phyloP scores from a whole-genome alignment of 2,329 filamentous ascomycete species.

The Pseudogymnoascus sp. region DNA sequence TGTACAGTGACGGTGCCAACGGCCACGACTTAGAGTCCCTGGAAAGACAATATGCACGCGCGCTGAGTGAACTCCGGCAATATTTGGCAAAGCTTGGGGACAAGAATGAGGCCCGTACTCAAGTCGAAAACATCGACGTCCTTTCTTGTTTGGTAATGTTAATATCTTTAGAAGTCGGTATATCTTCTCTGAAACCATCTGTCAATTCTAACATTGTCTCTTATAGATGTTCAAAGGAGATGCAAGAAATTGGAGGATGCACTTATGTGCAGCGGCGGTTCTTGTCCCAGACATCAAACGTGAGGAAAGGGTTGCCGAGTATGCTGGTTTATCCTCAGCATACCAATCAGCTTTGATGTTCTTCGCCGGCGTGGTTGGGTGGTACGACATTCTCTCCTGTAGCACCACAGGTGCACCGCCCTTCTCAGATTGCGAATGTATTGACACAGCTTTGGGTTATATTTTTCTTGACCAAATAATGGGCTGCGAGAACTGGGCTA shows the following conservation, averaged over 20 bases:
- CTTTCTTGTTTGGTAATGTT: conserved; percentile 21
- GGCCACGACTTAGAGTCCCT: not conserved
- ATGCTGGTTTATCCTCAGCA: conserved; percentile 17
- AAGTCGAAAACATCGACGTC: conserved; percentile 44
- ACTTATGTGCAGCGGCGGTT: conserved; percentile 42
- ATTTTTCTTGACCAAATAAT: conserved; percentile 42
- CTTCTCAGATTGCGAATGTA: not conserved
- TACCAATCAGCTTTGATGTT: conserved; percentile 42
- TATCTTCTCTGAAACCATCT: not conserved
- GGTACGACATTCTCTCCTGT: conserved; percentile 41
- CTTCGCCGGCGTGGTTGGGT: conserved; percentile 39
- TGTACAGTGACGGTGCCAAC: conserved; percentile 26
- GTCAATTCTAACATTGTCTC: not conserved
- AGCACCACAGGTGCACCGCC: conserved; percentile 32
- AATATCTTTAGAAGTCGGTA: conserved; percentile 15
- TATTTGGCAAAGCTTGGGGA: conserved; percentile 21
- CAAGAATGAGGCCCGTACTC: conserved; percentile 40
- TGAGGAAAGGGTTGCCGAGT: conserved; percentile 1
- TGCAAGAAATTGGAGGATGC: conserved; percentile 41
- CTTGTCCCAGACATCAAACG: conserved; percentile 36
- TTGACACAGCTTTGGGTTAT: conserved; percentile 25
- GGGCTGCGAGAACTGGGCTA: conserved; percentile 48
- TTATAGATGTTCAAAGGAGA: conserved; percentile 28
- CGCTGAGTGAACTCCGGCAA: conserved; percentile 29
- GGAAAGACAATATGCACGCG: conserved; percentile 27